Conservation (phyloP, 257 asterid genomes). For the Phtheirospermum japonicum region DNA sequence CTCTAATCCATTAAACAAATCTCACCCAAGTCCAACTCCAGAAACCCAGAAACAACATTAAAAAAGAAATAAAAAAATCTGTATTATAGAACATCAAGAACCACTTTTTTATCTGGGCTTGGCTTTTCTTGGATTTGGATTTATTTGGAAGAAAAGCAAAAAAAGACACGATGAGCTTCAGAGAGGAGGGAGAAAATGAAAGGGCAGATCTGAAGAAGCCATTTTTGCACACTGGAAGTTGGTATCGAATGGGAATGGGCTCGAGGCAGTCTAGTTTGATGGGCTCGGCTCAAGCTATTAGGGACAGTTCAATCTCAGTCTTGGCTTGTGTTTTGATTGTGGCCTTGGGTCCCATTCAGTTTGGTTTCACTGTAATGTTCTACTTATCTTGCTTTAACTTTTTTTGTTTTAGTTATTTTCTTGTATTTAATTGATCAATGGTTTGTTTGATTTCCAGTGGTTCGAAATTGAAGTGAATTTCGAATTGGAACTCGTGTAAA, state of each 20-base stretch:
- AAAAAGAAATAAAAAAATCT: no score
- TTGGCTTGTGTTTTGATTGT: conserved; percentile 87
- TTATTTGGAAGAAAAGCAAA: no score
- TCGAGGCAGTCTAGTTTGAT: conserved; percentile 79
- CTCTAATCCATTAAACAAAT: no score
- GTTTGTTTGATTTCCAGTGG: no score
- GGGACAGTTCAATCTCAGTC: conserved; percentile 79
- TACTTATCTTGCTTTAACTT: neutral
- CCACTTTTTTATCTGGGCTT: neutral
- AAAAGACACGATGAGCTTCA: conserved; percentile 72
- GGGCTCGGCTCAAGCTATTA: conserved; percentile 75
- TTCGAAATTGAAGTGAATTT: no score
- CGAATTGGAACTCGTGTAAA: no score
- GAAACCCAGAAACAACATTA: neutral
- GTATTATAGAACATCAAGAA: neutral
- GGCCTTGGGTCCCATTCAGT: conserved; percentile 90
- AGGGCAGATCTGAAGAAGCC: conserved; percentile 83
- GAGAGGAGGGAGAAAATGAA: conserved; percentile 84
- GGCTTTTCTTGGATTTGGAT: neutral
- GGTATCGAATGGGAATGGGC: conserved; percentile 94
- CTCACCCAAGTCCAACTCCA: no score
- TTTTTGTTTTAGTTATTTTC: no score
- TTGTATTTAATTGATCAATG: no score
- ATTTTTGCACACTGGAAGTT: conserved; percentile 86
- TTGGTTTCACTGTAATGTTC: conserved; percentile 77